Conservation (phyloP, 768 basidiomycete species). For the Cyclocybe aegerita region DNA sequence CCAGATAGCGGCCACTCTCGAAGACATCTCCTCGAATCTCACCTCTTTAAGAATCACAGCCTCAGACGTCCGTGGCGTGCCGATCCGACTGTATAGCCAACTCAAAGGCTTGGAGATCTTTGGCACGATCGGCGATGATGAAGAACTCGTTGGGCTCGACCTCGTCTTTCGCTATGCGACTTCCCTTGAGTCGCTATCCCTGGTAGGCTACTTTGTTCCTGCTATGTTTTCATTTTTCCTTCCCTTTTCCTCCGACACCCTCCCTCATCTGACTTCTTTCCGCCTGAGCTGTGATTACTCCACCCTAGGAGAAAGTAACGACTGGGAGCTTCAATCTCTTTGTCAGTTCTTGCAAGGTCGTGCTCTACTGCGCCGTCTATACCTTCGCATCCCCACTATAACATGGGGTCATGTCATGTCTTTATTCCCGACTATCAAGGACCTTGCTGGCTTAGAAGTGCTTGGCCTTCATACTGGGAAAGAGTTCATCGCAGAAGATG, state of each 20-base stretch:
- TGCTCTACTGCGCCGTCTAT: constrained; percentile 27
- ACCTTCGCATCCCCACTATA: constrained; percentile 31
- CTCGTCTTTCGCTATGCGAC: constrained; percentile 33
- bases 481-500: constrained; percentile 21
- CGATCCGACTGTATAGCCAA: constrained; percentile 29
- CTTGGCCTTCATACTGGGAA: constrained; percentile 38
- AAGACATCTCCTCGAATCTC: constrained; percentile 12
- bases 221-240: constrained; percentile 30
- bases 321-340: constrained; percentile 14
- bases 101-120: constrained; percentile 34
- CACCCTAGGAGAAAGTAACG: constrained; percentile 3
- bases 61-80: constrained; percentile 25
- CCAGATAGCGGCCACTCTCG: constrained; percentile 14
- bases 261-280: constrained; percentile 35
- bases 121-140: constrained; percentile 22
- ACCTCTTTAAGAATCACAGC: constrained; percentile 27
- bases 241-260: constrained; percentile 16
- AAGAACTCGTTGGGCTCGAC: constrained; percentile 30
- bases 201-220: constrained; percentile 30
- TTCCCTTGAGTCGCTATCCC: constrained; percentile 33
- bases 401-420: constrained; percentile 15
- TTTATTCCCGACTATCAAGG: constrained; percentile 24
- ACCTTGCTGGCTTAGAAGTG: constrained; percentile 30
- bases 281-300: constrained; percentile 29
- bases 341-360: constrained; percentile 31